These are phyloP conservation scores for Schwanniomyces polymorphus DNA, from an alignment of 805 yeast genomes.

Conservation along the genomic window DNA sequence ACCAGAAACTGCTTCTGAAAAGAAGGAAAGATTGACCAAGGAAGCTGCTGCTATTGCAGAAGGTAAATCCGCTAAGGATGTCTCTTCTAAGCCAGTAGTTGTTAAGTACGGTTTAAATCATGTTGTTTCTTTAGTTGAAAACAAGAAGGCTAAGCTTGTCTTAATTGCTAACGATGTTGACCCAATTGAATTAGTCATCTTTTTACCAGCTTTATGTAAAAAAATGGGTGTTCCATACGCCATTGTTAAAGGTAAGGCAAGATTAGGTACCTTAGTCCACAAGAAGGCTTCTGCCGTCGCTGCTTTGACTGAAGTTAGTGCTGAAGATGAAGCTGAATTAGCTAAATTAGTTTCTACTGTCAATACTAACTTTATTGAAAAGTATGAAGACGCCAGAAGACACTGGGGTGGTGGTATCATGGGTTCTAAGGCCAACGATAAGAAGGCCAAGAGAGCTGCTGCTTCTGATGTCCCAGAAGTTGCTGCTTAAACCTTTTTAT, in stretches of 20 bases:
- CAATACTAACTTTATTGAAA: slow-evolving; percentile 89
- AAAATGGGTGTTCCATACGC: slow-evolving; percentile 95
- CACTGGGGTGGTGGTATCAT: slow-evolving; percentile 99
- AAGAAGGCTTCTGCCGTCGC: slow-evolving; percentile 97
- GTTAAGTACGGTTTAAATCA: slow-evolving; percentile 99
- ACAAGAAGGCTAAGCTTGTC: slow-evolving; percentile 97
- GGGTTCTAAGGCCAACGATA: slow-evolving; percentile 92
- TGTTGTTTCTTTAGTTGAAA: slow-evolving; percentile 94
- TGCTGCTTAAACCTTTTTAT: not conserved
- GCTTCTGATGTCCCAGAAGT: slow-evolving; percentile 28
- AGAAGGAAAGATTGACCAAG: slow-evolving; percentile 98
- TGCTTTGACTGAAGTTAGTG: slow-evolving; percentile 91
- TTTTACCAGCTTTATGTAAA: slow-evolving; percentile 98
- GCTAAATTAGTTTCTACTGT: slow-evolving; percentile 91
- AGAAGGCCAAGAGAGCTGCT: slow-evolving; percentile 74
- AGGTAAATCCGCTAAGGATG: slow-evolving; percentile 96
- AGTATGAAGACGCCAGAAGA: slow-evolving; percentile 94
- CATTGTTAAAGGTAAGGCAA: slow-evolving; percentile 45
- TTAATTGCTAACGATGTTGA: slow-evolving; percentile 98
- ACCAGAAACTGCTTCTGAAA: slow-evolving; percentile 96
- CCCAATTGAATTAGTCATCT: slow-evolving; percentile 96
- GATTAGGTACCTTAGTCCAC: slow-evolving; percentile 69
- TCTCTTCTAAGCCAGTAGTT: slow-evolving; percentile 92
- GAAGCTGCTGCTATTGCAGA: slow-evolving; percentile 99
- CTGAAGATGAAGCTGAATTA: slow-evolving; percentile 93